Evolutionary conservation across 805 yeast species (phyloP).

Genomic region (Suhomyces canberraensis): DNA sequence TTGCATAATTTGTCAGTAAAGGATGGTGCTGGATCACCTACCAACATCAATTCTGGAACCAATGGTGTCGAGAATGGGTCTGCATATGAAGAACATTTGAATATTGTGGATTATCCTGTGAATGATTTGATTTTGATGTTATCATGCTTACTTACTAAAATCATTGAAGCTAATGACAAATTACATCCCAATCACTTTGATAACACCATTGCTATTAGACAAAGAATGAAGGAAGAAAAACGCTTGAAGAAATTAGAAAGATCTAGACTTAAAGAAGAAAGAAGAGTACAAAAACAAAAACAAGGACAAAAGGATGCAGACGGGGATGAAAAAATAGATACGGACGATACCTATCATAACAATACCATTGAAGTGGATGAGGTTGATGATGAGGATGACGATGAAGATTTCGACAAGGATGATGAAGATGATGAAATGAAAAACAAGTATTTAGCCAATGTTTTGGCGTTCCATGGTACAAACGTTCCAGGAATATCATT

Average conservation of each 20-base stretch:
- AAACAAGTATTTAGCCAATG: slow-evolving; percentile 58
- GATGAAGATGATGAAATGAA: slow-evolving; percentile 43
- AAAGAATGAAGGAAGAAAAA: slow-evolving; percentile 34
- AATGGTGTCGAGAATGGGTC: slow-evolving; percentile 4
- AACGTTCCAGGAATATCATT: slow-evolving; percentile 94
- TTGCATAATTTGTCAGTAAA: slow-evolving; percentile 26
- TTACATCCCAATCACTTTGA: slow-evolving; percentile 68
- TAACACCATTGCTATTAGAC: slow-evolving; percentile 41
- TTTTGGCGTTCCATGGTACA: slow-evolving; percentile 91
- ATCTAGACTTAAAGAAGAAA: slow-evolving; percentile 6
- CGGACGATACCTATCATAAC: slow-evolving; percentile 12
- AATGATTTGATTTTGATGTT: slow-evolving; percentile 80
- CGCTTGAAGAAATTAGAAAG: slow-evolving; percentile 25
- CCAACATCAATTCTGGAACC: neutral
- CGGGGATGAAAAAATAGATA: slow-evolving; percentile 11
- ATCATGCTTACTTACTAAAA: slow-evolving; percentile 77
- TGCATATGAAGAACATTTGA: slow-evolving; percentile 51
- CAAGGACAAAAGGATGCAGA: slow-evolving; percentile 8
- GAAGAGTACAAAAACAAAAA: slow-evolving; percentile 1
- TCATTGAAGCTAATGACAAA: slow-evolving; percentile 85
- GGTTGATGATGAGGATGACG: slow-evolving; percentile 20
- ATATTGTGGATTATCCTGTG: slow-evolving; percentile 81
- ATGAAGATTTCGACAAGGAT: slow-evolving; percentile 16
- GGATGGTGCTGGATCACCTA: slow-evolving; percentile 8
- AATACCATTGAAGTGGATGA: slow-evolving; percentile 22